These are phyloP conservation scores for Crithidia bombi DNA, from an alignment of 208 protist species.

Conservation along the genomic window DNA sequence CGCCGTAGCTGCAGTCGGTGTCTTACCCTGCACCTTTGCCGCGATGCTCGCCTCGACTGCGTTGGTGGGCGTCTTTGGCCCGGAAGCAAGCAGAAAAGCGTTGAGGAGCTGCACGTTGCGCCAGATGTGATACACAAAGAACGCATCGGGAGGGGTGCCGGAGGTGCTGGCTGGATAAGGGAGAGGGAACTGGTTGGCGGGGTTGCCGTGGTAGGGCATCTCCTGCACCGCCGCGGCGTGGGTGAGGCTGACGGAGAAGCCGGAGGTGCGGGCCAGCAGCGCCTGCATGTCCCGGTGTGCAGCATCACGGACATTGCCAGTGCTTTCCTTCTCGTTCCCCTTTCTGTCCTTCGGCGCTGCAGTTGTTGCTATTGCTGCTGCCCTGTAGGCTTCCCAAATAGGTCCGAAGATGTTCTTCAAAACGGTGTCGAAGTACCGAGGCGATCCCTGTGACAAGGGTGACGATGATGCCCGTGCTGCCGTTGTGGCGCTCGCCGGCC, in stretches of 20 bases:
- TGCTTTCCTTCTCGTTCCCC: neutral
- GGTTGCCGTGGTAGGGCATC: slow-evolving; percentile 36
- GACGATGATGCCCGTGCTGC: no score
- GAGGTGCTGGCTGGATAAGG: neutral
- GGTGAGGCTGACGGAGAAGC: slow-evolving; percentile 74
- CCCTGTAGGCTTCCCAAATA: slow-evolving; percentile 95
- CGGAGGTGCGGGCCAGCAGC: slow-evolving; percentile 91
- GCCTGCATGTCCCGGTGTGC: slow-evolving; percentile 84
- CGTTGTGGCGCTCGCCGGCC: neutral
- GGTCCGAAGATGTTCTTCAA: slow-evolving; percentile 97
- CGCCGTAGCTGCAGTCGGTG: neutral
- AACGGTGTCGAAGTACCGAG: slow-evolving; percentile 83
- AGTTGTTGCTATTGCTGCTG: slow-evolving; percentile 36
- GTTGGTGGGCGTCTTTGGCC: slow-evolving; percentile 1
- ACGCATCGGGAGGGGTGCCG: slow-evolving; percentile 94
- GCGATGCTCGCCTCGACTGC: neutral
- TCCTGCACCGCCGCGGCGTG: slow-evolving; percentile 52
- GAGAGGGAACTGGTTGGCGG: slow-evolving; percentile 25
- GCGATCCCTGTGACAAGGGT: slow-evolving; percentile 1
- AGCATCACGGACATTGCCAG: neutral
- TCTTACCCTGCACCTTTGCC: neutral
- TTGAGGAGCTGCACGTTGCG: slow-evolving; percentile 98
- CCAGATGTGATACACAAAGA: slow-evolving; percentile 98
- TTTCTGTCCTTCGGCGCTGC: neutral
- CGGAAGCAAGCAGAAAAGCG: slow-evolving; percentile 60